Evolutionary conservation across 139 green algal genomes (phyloP).

Genomic region (Micractinium conductrix): DNA sequence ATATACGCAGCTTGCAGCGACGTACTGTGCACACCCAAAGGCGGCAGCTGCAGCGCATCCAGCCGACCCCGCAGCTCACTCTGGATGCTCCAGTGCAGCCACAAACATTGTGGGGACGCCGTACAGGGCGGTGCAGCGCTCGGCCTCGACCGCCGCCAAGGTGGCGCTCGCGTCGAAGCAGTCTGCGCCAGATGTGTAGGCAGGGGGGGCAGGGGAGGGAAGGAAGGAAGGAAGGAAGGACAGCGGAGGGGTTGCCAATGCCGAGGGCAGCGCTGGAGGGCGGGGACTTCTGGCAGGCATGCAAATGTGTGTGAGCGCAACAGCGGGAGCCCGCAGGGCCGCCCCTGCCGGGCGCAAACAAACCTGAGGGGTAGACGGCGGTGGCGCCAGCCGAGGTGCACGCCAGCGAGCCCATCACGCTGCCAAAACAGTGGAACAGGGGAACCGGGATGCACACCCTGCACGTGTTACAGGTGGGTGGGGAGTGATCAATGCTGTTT

Average conservation of each 20-base stretch:
- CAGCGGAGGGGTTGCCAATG: not conserved
- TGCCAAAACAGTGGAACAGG: slow-evolving; percentile 52
- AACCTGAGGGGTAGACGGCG: slow-evolving; percentile 29
- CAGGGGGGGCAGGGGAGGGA: not conserved
- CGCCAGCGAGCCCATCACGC: slow-evolving; percentile 14
- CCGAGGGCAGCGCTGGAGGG: not conserved
- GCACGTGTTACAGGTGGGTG: not conserved
- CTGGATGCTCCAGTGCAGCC: slow-evolving; percentile 23
- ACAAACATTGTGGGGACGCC: slow-evolving; percentile 44
- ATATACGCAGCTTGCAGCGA: too few species aligned
- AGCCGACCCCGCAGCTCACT: too few species aligned
- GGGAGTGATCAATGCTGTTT: too few species aligned
- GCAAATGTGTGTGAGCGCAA: too few species aligned
- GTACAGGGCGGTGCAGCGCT: slow-evolving; percentile 41
- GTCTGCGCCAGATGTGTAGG: too few species aligned
- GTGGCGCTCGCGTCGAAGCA: slow-evolving; percentile 30
- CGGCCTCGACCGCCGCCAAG: slow-evolving; percentile 31
- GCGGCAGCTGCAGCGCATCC: too few species aligned
- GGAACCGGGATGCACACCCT: slow-evolving; percentile 46
- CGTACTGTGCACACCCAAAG: too few species aligned
- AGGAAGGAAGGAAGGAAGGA: not conserved
- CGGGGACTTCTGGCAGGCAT: not conserved
- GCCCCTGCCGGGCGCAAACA: too few species aligned
- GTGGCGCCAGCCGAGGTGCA: slow-evolving; percentile 7
- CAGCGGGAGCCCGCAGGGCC: too few species aligned